These are phyloP conservation scores for Sindora glabra DNA, from an alignment of 306 rosid genomes.

Conservation along the genomic window DNA sequence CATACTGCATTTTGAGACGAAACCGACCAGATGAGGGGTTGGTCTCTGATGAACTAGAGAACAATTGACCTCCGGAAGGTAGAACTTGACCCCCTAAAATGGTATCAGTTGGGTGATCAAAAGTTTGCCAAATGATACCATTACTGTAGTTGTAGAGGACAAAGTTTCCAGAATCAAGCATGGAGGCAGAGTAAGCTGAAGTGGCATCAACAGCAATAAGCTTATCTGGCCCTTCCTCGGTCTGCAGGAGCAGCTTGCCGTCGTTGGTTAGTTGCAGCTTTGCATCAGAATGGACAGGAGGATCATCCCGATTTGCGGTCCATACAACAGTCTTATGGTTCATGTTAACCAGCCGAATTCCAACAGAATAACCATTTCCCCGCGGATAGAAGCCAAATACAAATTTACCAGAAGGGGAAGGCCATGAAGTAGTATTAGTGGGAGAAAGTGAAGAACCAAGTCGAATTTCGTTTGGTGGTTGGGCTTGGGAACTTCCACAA, in stretches of 20 bases:
- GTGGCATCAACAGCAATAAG: background rate
- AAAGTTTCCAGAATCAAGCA: conserved; percentile 35
- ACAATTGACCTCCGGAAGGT: background rate
- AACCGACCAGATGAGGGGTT: conserved; percentile 9
- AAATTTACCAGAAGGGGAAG: conserved; percentile 15
- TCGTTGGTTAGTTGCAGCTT: conserved; percentile 7
- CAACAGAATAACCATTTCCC: conserved; percentile 8
- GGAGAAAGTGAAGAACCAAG: conserved; percentile 9
- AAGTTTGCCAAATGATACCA: conserved; percentile 28
- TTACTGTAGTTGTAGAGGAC: background rate
- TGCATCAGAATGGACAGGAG: conserved; percentile 13
- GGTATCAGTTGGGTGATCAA: conserved; percentile 26
- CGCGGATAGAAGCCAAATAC: conserved; percentile 26
- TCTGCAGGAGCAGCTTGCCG: conserved; percentile 10
- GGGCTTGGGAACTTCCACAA: background rate
- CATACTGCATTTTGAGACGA: conserved; percentile 15
- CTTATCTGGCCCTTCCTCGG: background rate
- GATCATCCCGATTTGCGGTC: conserved; percentile 27
- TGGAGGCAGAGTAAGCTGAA: conserved; percentile 21
- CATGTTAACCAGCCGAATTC: conserved; percentile 8
- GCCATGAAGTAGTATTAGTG: background rate
- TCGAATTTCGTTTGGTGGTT: background rate
- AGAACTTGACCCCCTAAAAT: conserved; percentile 22
- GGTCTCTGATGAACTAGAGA: conserved; percentile 10
- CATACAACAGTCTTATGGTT: background rate